A percentile compares a stretch with the other conserved stretches of the same genome.
Evolutionary conservation across 495 filamentous ascomycete genomes (phyloP).

Genomic region (Daldinia childiae): DNA sequence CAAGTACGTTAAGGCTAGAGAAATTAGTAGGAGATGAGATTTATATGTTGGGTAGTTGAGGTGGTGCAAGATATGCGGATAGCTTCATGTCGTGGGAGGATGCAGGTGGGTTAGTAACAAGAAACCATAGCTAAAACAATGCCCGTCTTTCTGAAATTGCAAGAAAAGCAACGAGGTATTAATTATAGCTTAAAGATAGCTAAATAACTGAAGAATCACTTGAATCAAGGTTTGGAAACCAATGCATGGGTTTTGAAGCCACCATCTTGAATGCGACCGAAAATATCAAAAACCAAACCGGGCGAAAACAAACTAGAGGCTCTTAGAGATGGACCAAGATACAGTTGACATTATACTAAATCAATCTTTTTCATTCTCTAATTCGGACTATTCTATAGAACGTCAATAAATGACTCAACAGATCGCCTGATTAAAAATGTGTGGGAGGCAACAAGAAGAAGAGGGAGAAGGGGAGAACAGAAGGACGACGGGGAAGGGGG

Average conservation of each 20-base stretch:
- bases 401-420: constrained; percentile 40
- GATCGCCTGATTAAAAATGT: constrained; percentile 39
- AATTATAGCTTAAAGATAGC: constrained; percentile 38
- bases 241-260: constrained; percentile 48
- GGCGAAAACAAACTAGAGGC: constrained; percentile 41
- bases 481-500: constrained; percentile 43
- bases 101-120: constrained; percentile 17
- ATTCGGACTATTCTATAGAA: constrained; percentile 35
- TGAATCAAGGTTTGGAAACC: constrained; percentile 17
- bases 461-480: constrained; percentile 52
- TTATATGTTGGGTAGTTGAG: constrained; percentile 18
- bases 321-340: constrained; percentile 17
- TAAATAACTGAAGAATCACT: constrained; percentile 36
- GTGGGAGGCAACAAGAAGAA: constrained; percentile 43
- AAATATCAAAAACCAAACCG: constrained; percentile 36
- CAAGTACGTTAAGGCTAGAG: background rate
- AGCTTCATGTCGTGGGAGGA: constrained; percentile 49
- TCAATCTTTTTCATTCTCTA: constrained; percentile 32
- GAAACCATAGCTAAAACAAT: constrained; percentile 5
- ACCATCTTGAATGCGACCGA: constrained; percentile 50
- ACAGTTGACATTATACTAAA: constrained; percentile 36
- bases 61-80: constrained; percentile 49
- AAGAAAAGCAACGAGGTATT: constrained; percentile 5
- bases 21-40: background rate
- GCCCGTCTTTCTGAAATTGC: constrained; percentile 40